Evolutionary conservation across 768 basidiomycete species (phyloP).

Genomic region (Coprinopsis marcescibilis): DNA sequence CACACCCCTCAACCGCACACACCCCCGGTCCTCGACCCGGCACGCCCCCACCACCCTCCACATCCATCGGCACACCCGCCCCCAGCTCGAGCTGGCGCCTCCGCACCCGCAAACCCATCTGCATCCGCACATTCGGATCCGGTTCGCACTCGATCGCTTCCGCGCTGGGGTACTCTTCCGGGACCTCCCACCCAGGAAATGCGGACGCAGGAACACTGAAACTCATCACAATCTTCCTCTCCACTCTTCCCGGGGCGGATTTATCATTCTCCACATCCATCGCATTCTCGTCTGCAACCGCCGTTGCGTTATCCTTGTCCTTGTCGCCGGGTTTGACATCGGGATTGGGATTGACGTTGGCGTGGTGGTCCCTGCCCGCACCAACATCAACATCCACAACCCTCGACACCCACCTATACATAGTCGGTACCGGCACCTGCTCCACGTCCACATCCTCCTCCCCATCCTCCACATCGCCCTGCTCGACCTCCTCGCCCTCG

Average conservation of each 20-base stretch:
- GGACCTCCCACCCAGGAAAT: slow-evolving; percentile 8
- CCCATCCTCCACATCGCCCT: slow-evolving; percentile 34
- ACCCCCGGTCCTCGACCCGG: too few species aligned
- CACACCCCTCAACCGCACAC: too few species aligned
- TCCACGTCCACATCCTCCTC: slow-evolving; percentile 31
- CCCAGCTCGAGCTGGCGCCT: too few species aligned
- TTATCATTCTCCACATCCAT: slow-evolving; percentile 14
- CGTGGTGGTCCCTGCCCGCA: not conserved
- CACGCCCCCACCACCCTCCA: too few species aligned
- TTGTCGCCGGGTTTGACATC: too few species aligned
- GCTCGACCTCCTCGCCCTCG: slow-evolving; percentile 31
- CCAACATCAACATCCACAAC: slow-evolving; percentile 13
- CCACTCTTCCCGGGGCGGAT: not conserved
- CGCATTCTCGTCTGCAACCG: not conserved
- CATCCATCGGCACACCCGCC: too few species aligned
- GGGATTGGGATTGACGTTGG: not conserved
- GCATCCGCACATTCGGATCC: too few species aligned
- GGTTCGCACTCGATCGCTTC: too few species aligned
- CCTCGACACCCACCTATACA: slow-evolving; percentile 68
- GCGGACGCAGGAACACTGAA: slow-evolving; percentile 11
- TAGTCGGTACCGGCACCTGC: slow-evolving; percentile 36
- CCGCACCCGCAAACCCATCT: too few species aligned
- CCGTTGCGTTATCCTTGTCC: not conserved
- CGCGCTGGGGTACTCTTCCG: too few species aligned
- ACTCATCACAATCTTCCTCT: slow-evolving; percentile 7